Conservation (phyloP, 345 rosid genomes). For the Heritiera littoralis region DNA sequence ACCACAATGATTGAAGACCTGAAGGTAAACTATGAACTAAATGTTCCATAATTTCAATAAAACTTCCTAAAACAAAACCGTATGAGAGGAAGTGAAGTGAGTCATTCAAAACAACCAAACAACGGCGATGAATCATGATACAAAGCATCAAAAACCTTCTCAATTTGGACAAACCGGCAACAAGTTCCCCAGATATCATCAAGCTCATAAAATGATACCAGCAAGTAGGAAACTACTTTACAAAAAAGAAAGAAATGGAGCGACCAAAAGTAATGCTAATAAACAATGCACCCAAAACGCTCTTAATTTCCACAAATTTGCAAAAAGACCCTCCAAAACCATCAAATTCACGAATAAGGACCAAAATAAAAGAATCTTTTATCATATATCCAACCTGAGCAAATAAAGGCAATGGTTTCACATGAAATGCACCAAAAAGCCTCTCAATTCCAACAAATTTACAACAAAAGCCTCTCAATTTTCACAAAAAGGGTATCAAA, state of each 20-base stretch:
- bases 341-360: not conserved
- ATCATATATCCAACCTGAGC: not conserved
- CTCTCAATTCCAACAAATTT: not conserved
- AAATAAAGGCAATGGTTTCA: not conserved
- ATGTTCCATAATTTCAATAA: not conserved
- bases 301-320: not conserved
- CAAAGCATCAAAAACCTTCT: not conserved
- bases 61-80: not conserved
- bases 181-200: not conserved
- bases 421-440: not conserved
- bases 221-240: not conserved
- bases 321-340: not conserved
- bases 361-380: not conserved
- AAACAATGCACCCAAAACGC: not conserved
- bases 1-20: not conserved
- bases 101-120: conserved; percentile 9
- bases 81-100: too few species aligned
- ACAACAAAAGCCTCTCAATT: not conserved
- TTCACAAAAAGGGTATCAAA: not conserved
- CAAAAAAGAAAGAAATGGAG: not conserved
- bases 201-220: not conserved
- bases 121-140: not conserved
- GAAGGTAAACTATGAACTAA: not conserved
- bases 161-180: not conserved
- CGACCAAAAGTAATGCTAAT: not conserved